These are phyloP conservation scores for Aureobasidium subglaciale DNA, from an alignment of 2,329 filamentous ascomycete species.

Conservation along the genomic window DNA sequence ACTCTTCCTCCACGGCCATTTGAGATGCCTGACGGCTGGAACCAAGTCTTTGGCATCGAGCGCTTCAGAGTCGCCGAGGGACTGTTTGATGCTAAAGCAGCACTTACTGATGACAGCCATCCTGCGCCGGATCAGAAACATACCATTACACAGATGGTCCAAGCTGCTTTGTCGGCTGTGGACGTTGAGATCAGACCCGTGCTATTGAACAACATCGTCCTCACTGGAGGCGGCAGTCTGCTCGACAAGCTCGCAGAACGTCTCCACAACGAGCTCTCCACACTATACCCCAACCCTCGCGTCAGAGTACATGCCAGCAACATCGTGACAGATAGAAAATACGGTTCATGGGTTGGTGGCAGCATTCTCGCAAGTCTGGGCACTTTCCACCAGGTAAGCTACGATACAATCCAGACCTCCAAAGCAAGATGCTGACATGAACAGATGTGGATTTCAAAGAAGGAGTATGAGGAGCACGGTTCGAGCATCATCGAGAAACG, in stretches of 20 bases:
- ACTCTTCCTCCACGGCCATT: constrained; percentile 75
- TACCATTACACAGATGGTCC: constrained; percentile 77
- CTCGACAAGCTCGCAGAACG: constrained; percentile 90
- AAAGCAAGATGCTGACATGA: background rate
- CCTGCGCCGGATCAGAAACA: constrained; percentile 54
- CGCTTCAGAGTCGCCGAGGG: constrained; percentile 81
- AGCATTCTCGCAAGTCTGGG: constrained; percentile 93
- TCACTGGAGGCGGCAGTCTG: constrained; percentile 81
- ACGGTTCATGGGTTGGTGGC: constrained; percentile 92
- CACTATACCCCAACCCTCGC: constrained; percentile 74
- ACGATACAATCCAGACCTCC: background rate
- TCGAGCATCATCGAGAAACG: constrained; percentile 86
- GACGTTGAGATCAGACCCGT: constrained; percentile 83
- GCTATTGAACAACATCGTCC: constrained; percentile 81
- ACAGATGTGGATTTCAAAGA: constrained; percentile 89
- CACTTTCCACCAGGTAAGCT: constrained; percentile 73
- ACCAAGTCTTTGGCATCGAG: constrained; percentile 87
- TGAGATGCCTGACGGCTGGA: constrained; percentile 95
- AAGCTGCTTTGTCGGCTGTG: constrained; percentile 66
- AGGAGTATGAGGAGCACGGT: constrained; percentile 97
- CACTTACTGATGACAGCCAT: constrained; percentile 47
- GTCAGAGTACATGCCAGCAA: constrained; percentile 85
- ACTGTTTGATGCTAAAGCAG: constrained; percentile 80
- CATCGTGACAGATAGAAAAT: constrained; percentile 79
- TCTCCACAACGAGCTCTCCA: constrained; percentile 73